Percentiles rank a stretch among this genome's conserved stretches.
Conservation (phyloP, 2,329 filamentous ascomycete species). For the Cordyceps cicadae region DNA sequence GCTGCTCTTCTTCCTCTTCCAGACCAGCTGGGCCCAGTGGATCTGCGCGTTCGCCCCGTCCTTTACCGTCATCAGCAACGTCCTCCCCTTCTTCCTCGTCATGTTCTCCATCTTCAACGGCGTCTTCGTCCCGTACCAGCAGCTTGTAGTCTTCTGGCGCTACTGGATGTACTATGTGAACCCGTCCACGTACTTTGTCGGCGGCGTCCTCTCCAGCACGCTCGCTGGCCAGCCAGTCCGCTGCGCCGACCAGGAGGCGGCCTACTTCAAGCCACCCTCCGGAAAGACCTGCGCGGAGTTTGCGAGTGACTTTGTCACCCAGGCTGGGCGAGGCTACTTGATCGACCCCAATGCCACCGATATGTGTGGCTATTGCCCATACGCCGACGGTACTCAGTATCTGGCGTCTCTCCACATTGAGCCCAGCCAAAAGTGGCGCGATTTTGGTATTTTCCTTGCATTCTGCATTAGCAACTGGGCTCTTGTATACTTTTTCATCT, state of each 20-base stretch:
- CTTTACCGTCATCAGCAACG: conserved; percentile 70
- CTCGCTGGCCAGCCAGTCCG: conserved; percentile 41
- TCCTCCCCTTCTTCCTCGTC: conserved; percentile 74
- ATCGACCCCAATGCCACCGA: conserved; percentile 49
- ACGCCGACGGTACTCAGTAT: conserved; percentile 49
- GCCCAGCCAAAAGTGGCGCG: conserved; percentile 56
- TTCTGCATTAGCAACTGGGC: conserved; percentile 65
- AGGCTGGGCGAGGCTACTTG: conserved; percentile 49
- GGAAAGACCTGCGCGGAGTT: conserved; percentile 58
- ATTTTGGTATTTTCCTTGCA: conserved; percentile 62
- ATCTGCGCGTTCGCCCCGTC: conserved; percentile 73
- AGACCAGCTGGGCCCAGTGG: conserved; percentile 72
- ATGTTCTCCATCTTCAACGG: conserved; percentile 72
- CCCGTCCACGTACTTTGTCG: conserved; percentile 63
- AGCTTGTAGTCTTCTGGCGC: conserved; percentile 61
- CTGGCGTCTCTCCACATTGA: conserved; percentile 46
- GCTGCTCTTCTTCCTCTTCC: conserved; percentile 69
- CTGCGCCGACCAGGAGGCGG: conserved; percentile 35
- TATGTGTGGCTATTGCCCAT: conserved; percentile 64
- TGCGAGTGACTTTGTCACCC: conserved; percentile 48
- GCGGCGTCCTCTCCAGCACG: conserved; percentile 58
- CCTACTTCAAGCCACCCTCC: conserved; percentile 50
- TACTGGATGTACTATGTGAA: conserved; percentile 65
- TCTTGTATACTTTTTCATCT: conserved; percentile 70
- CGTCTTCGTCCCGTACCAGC: conserved; percentile 59